These are phyloP conservation scores for Fusarium circinatum DNA, from an alignment of 2,329 filamentous ascomycete genomes.

Conservation along the genomic window DNA sequence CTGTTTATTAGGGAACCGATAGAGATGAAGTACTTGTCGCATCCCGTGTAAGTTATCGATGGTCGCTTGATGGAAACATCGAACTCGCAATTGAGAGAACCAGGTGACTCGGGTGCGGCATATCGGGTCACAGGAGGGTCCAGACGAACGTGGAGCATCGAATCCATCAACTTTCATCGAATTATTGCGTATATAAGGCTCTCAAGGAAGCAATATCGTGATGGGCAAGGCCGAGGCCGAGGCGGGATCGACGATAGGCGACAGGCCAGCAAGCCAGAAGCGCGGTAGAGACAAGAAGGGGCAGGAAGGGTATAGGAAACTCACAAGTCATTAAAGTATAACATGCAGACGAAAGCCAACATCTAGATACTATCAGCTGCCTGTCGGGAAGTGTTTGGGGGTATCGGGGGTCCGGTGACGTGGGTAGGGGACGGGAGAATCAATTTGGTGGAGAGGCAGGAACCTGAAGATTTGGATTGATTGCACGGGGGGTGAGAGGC, in stretches of 20 bases:
- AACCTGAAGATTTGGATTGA: conserved; percentile 53
- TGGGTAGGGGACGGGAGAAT: conserved; percentile 49
- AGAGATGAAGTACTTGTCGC: conserved; percentile 55
- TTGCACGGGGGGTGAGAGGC: conserved; percentile 40
- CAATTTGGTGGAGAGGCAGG: conserved; percentile 48
- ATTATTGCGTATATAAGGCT: conserved; percentile 38
- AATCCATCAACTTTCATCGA: conserved; percentile 49
- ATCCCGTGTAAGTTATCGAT: conserved; percentile 56
- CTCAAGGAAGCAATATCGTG: conserved; percentile 49
- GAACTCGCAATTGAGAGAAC: conserved; percentile 56
- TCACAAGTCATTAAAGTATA: conserved; percentile 63
- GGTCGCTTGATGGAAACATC: conserved; percentile 58
- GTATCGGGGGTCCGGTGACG: conserved; percentile 44
- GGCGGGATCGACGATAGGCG: conserved; percentile 52
- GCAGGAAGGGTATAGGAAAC: conserved; percentile 49
- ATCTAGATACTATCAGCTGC: conserved; percentile 40
- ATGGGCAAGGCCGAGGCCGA: conserved; percentile 47
- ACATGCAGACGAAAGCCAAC: conserved; percentile 50
- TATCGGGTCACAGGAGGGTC: conserved; percentile 44
- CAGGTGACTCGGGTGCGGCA: conserved; percentile 33
- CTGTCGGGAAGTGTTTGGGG: conserved; percentile 42
- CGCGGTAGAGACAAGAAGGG: conserved; percentile 41
- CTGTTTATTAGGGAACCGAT: conserved; percentile 39
- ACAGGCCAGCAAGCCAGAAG: conserved; percentile 49
- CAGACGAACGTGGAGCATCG: conserved; percentile 47